A percentile compares a stretch with the other conserved stretches of the same genome.
Evolutionary conservation across 495 filamentous ascomycete genomes (phyloP).

Genomic region (Massariosphaeria phaeospora): DNA sequence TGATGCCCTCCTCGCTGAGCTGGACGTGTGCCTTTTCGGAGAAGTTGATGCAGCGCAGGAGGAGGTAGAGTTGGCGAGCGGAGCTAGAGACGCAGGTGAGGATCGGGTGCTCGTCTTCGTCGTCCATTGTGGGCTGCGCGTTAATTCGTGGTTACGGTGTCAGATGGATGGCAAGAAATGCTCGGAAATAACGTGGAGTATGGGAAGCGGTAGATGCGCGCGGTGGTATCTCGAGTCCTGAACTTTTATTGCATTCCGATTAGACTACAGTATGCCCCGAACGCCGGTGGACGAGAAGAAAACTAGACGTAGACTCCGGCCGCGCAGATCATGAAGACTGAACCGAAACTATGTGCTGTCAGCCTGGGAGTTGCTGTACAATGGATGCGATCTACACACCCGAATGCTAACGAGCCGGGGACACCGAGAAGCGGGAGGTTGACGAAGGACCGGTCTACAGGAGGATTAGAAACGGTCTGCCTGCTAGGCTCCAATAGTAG

Average conservation of each 20-base stretch:
- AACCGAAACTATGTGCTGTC: constrained; percentile 64
- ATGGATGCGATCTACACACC: constrained; percentile 53
- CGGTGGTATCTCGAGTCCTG: constrained; percentile 9
- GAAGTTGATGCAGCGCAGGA: constrained; percentile 84
- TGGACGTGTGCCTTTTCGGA: constrained; percentile 75
- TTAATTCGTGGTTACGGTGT: not conserved
- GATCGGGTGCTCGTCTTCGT: constrained; percentile 47
- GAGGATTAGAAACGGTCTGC: too few relatives aligned
- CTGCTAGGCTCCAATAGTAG: too few relatives aligned
- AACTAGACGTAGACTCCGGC: constrained; percentile 95
- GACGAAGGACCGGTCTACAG: constrained; percentile 80
- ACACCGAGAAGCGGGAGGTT: constrained; percentile 74
- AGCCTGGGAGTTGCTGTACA: constrained; percentile 13
- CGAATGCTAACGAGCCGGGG: constrained; percentile 82
- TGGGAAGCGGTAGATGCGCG: not conserved
- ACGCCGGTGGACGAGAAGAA: constrained; percentile 25
- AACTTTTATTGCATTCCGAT: constrained; percentile 31
- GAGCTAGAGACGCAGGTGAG: constrained; percentile 84
- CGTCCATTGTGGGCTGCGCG: constrained; percentile 20
- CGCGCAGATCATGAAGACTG: constrained; percentile 96
- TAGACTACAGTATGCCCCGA: constrained; percentile 30
- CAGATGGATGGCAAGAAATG: not conserved
- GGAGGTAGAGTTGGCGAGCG: constrained; percentile 78
- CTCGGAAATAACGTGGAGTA: not conserved
- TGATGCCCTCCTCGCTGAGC: constrained; percentile 73